Evolutionary conservation across 345 rosid species (phyloP).

Genomic region (Syzygium oleosum): DNA sequence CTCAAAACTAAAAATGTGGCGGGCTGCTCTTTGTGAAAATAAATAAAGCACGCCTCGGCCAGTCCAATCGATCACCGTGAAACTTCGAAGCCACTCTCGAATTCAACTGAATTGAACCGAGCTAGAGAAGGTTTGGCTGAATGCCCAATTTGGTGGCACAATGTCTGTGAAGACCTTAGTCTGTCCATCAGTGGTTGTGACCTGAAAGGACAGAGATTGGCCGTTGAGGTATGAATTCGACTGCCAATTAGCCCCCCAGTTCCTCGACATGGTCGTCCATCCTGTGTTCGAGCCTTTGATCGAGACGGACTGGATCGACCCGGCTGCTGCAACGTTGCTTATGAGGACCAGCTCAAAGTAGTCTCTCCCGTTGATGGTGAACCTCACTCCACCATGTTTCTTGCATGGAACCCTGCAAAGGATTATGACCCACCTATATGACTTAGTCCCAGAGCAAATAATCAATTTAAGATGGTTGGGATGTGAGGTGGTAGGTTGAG

Average conservation of each 20-base stretch:
- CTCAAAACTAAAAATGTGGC: slow-evolving; percentile 6
- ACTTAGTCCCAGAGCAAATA: not conserved
- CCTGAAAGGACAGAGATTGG: slow-evolving; percentile 67
- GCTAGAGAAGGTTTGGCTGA: slow-evolving; percentile 57
- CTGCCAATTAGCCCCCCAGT: slow-evolving; percentile 98
- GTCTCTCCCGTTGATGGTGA: slow-evolving; percentile 70
- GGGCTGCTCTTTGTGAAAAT: slow-evolving; percentile 30
- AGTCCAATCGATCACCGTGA: not conserved
- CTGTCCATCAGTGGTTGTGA: slow-evolving; percentile 65
- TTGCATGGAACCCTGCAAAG: slow-evolving; percentile 69
- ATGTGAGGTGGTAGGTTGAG: not conserved
- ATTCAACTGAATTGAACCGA: slow-evolving; percentile 23
- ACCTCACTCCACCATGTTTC: slow-evolving; percentile 83
- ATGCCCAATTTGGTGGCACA: slow-evolving; percentile 62
- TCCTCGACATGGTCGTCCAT: slow-evolving; percentile 83
- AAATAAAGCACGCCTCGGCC: slow-evolving; percentile 32
- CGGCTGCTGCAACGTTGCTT: slow-evolving; percentile 67
- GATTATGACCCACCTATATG: not conserved
- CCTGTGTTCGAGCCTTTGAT: slow-evolving; percentile 70
- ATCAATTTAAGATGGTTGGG: not conserved
- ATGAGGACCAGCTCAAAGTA: slow-evolving; percentile 81
- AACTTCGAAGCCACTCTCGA: not conserved
- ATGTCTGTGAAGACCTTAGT: slow-evolving; percentile 31
- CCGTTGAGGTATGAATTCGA: slow-evolving; percentile 74
- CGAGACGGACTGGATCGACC: slow-evolving; percentile 55